Evolutionary conservation across 1,139 yeast genomes (phyloP).

Genomic region (Hansenula sp.): DNA sequence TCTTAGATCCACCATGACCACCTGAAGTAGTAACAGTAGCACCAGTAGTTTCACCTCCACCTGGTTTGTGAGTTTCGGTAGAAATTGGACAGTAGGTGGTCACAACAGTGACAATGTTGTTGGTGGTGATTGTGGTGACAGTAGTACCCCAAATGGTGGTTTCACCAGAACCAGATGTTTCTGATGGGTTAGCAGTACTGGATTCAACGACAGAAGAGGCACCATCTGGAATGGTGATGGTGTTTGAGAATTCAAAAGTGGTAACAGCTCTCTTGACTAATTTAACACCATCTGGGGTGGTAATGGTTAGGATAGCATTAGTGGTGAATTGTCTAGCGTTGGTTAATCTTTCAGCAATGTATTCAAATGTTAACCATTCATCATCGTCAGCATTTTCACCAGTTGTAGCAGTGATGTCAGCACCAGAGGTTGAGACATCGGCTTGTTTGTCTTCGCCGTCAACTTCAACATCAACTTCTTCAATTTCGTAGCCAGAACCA

Average conservation of each 20-base stretch:
- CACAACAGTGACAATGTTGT: background rate
- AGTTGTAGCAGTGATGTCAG: background rate
- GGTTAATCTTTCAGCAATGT: background rate
- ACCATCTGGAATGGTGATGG: background rate
- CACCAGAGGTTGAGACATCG: background rate
- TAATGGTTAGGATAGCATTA: background rate
- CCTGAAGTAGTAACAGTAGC: background rate
- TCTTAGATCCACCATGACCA: background rate
- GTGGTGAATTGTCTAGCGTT: background rate
- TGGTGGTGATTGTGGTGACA: background rate
- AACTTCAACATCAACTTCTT: background rate
- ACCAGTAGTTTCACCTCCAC: background rate
- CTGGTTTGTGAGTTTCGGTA: background rate
- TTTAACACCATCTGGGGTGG: conserved; percentile 1
- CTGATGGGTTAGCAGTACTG: background rate
- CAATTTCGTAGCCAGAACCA: background rate
- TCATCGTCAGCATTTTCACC: background rate
- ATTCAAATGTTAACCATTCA: background rate
- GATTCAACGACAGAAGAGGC: background rate
- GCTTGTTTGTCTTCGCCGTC: background rate
- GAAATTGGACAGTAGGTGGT: conserved; percentile 1
- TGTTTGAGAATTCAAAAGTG: background rate
- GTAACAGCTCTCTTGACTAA: background rate
- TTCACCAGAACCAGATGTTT: too few relatives aligned
- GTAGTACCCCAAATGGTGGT: conserved; percentile 1